Evolutionary conservation across 2,329 filamentous ascomycete species (phyloP).

Genomic region (Fusarium luffae): DNA sequence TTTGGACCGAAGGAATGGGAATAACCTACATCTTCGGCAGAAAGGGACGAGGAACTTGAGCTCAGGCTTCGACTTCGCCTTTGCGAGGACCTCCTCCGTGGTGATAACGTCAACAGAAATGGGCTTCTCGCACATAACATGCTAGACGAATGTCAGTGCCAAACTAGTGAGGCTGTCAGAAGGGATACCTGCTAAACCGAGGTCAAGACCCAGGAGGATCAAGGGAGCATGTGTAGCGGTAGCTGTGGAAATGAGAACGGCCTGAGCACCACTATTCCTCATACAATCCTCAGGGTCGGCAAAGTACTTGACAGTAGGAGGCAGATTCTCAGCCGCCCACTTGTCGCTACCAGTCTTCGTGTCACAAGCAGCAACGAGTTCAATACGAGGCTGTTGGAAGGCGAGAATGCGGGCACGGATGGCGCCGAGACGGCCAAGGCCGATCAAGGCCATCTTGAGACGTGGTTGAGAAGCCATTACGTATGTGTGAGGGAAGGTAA

Average conservation of each 20-base stretch:
- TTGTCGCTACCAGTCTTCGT: constrained; percentile 48
- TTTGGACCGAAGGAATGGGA: no score
- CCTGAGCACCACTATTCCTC: constrained; percentile 45
- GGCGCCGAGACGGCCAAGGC: constrained; percentile 46
- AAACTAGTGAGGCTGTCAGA: neutral
- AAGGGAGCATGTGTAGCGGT: constrained; percentile 47
- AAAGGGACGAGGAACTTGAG: no score
- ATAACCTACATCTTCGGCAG: no score
- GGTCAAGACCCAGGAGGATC: constrained; percentile 40
- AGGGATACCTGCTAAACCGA: constrained; percentile 16
- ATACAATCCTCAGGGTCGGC: constrained; percentile 44
- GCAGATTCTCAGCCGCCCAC: constrained; percentile 49
- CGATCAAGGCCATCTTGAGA: constrained; percentile 42
- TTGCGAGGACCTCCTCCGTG: no score
- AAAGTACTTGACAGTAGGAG: constrained; percentile 39
- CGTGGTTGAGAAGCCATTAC: constrained; percentile 27
- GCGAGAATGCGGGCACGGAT: constrained; percentile 50
- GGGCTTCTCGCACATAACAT: constrained; percentile 16
- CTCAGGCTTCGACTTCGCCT: no score
- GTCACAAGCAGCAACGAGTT: constrained; percentile 50
- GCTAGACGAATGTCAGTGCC: constrained; percentile 10
- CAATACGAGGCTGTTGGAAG: constrained; percentile 50
- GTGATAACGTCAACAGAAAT: no score
- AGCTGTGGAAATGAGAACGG: constrained; percentile 47
- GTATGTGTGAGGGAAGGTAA: neutral